phyloP scores from a whole-genome alignment of 441 rosid genomes.

The Kokia cookei region DNA sequence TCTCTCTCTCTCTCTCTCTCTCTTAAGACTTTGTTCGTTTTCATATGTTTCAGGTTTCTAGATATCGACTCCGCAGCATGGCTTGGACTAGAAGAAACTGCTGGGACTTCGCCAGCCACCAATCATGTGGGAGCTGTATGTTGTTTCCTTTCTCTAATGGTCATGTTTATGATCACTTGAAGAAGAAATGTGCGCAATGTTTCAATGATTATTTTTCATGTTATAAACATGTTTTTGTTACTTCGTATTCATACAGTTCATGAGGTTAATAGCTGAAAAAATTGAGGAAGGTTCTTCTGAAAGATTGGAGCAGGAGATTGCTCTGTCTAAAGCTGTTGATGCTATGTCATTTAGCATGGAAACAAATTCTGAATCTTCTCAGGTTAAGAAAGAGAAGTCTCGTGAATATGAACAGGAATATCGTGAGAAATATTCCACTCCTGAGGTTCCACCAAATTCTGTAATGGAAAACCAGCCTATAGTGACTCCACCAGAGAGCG shows the following conservation, averaged over 20 bases:
- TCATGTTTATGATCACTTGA: not conserved
- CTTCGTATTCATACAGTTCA: constrained; percentile 34
- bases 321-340: constrained; percentile 67
- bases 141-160: constrained; percentile 1
- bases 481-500: constrained; percentile 5
- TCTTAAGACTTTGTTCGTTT: not conserved
- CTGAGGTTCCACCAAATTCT: constrained; percentile 30
- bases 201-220: not conserved
- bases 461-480: constrained; percentile 9
- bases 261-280: constrained; percentile 76
- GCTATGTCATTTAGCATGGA: constrained; percentile 45
- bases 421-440: constrained; percentile 49
- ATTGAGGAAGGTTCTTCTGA: constrained; percentile 30
- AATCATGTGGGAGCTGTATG: constrained; percentile 86
- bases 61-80: constrained; percentile 60
- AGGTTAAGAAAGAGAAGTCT: constrained; percentile 54
- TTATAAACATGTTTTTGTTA: not conserved
- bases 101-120: constrained; percentile 65
- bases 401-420: constrained; percentile 55
- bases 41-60: constrained; percentile 39
- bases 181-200: not conserved
- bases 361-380: constrained; percentile 33
- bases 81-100: constrained; percentile 85
- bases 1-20: no score
- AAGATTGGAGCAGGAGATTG: constrained; percentile 49